Evolutionary conservation across 2,329 filamentous ascomycete genomes (phyloP), one percentile per base, ranked within the genome.

Genomic region (Neospermospora avenae): DNA sequence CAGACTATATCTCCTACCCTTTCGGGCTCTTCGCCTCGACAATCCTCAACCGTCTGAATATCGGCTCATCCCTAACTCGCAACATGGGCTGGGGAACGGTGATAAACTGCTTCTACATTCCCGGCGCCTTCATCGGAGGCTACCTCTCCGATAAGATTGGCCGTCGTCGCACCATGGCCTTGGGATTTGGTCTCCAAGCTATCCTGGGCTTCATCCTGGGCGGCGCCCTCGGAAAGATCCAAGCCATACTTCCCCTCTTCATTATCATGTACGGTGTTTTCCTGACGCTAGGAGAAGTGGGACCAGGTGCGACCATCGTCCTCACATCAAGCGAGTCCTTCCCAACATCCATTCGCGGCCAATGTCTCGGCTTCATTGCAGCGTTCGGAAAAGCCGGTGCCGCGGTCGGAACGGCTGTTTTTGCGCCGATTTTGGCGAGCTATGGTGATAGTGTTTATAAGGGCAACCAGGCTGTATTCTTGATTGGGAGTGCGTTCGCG

Each of bases 1-100:
- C 84, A 68, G 80, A 85, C 67, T 84, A 78, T 68, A 78, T 84
- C 42, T 78, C 78, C 0, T 80, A 81, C 55, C 81, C 81, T 0
- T 83, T 83, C 62, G 80, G 80, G 8, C 76, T 84, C 28, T 84
- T 84, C 69, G 78, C 77, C 58, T 79, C 79, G 0, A 81, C 80
- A 22, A 83, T 84, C 59, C 76, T 82, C 54, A 69, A 71, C 3
- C 72, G 76, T 24, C 70, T 77, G 28, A 77, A 77, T 25, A 66
- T 75, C 0, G 70, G 74, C n/a, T 73, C 77, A 35, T 77, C 73
- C n/a, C 69, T 79, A 0, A 70, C 76, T 5, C 74, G 77, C 66
- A 77, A 73, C 44, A 63, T 63, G 20, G 61, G 61, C 13, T 60
- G 58, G 42, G 56, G 61, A 24, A 81, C 24, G 77, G 77, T 7